A percentile compares a stretch with the other conserved stretches of the same genome.
phyloP scores from a whole-genome alignment of 2,329 filamentous ascomycete species.

The Calonectria hawksworthii region DNA sequence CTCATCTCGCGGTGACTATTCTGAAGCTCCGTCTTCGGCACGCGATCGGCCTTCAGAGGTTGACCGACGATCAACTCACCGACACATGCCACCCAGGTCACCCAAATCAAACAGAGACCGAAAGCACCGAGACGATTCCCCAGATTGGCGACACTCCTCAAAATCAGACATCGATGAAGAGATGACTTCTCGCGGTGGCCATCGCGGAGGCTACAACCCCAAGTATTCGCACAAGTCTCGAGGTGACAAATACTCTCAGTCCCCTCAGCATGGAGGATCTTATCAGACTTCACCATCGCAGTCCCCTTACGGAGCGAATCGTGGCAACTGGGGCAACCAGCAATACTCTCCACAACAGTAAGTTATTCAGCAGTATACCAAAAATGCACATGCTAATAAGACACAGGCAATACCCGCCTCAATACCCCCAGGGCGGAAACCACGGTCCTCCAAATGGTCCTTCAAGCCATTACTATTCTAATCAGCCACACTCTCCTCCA shows the following conservation, averaged over 20 bases:
- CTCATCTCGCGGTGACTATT: constrained; percentile 42
- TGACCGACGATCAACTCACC: constrained; percentile 40
- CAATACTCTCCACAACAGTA: constrained; percentile 59
- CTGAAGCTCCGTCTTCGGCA: constrained; percentile 32
- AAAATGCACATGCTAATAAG: constrained; percentile 19
- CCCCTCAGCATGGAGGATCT: constrained; percentile 59
- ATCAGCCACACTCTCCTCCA: constrained; percentile 62
- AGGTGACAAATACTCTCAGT: constrained; percentile 57
- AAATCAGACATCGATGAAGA: constrained; percentile 66
- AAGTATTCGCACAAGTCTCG: constrained; percentile 54
- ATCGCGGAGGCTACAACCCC: constrained; percentile 58
- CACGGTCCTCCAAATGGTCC: constrained; percentile 67
- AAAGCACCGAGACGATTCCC: constrained; percentile 46
- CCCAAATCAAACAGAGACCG: constrained; percentile 46
- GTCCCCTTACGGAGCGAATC: constrained; percentile 57
- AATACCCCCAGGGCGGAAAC: constrained; percentile 66
- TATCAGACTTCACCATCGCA: constrained; percentile 62
- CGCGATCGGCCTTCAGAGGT: constrained; percentile 32
- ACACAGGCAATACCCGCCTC: constrained; percentile 71
- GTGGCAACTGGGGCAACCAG: constrained; percentile 55
- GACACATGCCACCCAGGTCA: constrained; percentile 44
- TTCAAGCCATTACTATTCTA: constrained; percentile 68
- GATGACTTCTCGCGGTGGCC: constrained; percentile 60
- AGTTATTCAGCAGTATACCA: constrained; percentile 37
- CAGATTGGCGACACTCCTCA: constrained; percentile 56